These are phyloP conservation scores for Boletus rufocinnamomeus DNA, from an alignment of 768 basidiomycete genomes.

Conservation along the genomic window DNA sequence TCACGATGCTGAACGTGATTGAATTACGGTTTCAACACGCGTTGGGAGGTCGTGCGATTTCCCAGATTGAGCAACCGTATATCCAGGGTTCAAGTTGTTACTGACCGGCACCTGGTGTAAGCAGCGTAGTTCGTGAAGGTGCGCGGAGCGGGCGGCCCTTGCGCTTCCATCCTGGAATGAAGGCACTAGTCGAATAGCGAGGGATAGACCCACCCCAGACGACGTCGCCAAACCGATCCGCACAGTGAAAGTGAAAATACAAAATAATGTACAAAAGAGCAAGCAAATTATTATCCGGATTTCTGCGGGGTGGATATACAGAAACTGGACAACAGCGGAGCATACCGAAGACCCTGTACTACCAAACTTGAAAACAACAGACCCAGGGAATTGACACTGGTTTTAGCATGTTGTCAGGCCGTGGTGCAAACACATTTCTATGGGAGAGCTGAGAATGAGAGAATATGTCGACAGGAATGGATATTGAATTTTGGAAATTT, in stretches of 20 bases:
- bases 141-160: not conserved
- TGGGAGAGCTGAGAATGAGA: not conserved
- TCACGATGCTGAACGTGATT: not conserved
- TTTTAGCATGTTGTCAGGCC: too few relatives aligned
- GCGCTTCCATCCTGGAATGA: not conserved
- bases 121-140: not conserved
- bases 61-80: not conserved
- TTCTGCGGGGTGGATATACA: not conserved
- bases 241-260: not conserved
- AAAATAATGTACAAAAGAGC: not conserved
- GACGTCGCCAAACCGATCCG: too few relatives aligned
- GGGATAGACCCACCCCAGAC: not conserved
- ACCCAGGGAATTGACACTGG: too few relatives aligned
- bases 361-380: not conserved
- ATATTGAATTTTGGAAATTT: not conserved
- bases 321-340: not conserved
- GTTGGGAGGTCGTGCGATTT: not conserved
- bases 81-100: not conserved
- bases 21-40: too few relatives aligned
- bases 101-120: not conserved
- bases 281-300: too few relatives aligned
- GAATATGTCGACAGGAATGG: not conserved
- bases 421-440: not conserved
- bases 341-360: too few relatives aligned
- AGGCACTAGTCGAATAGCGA: too few relatives aligned